Percentiles rank a stretch among this genome's conserved stretches.
These are phyloP conservation scores for Alternaria sp. DNA, from an alignment of 2,329 filamentous ascomycete species.

Conservation along the genomic window DNA sequence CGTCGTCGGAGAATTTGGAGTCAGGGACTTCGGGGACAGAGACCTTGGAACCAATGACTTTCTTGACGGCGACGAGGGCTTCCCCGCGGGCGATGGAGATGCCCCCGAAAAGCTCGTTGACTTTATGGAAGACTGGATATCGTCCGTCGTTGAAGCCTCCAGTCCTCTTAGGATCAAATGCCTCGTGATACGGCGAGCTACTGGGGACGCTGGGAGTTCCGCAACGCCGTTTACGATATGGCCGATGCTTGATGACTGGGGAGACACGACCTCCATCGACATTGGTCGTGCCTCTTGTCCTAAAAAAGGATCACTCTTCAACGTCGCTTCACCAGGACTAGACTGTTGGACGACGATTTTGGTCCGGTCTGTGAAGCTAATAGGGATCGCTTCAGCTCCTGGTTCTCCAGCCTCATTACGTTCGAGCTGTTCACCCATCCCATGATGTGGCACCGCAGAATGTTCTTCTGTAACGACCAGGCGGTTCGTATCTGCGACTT, in stretches of 20 bases:
- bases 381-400: constrained; percentile 33
- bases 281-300: constrained; percentile 6
- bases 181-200: constrained; percentile 44
- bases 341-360: constrained; percentile 54
- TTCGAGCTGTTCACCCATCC: constrained; percentile 51
- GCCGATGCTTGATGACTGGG: constrained; percentile 12
- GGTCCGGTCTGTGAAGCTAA: constrained; percentile 54
- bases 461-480: constrained; percentile 33
- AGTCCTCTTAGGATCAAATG: constrained; percentile 41
- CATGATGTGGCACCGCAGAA: constrained; percentile 42
- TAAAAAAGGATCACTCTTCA: constrained; percentile 17
- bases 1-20: neutral
- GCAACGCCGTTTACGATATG: constrained; percentile 12
- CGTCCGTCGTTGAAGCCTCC: constrained; percentile 37
- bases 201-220: constrained; percentile 45
- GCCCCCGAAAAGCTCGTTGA: neutral
- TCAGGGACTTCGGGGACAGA: neutral
- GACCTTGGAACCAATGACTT: neutral
- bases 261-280: constrained; percentile 15
- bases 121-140: constrained; percentile 24
- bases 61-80: neutral
- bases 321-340: constrained; percentile 16
- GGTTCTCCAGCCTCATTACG: constrained; percentile 22
- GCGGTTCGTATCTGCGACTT: constrained; percentile 38
- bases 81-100: neutral